Conservation (phyloP, 2,329 filamentous ascomycete species). For the Amphichorda felina region DNA sequence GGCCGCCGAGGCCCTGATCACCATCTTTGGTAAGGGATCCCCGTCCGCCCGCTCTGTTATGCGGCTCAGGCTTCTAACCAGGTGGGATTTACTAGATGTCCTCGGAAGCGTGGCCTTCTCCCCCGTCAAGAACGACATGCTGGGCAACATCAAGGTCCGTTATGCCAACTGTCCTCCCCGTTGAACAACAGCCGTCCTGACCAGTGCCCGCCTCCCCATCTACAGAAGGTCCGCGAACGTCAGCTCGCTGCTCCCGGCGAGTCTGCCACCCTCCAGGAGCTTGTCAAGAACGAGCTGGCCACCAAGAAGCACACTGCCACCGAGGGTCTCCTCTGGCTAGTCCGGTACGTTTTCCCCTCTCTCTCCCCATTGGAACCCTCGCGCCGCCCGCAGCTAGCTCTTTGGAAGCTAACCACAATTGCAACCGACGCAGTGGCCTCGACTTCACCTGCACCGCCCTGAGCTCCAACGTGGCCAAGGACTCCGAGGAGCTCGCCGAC, state of each 20-base stretch:
- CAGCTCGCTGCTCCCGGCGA: constrained; percentile 66
- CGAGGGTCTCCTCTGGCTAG: constrained; percentile 84
- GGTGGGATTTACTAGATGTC: constrained; percentile 35
- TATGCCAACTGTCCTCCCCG: neutral
- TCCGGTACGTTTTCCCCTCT: constrained; percentile 50
- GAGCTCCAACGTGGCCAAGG: constrained; percentile 59
- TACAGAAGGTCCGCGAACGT: constrained; percentile 78
- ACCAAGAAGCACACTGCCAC: constrained; percentile 79
- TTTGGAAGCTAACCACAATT: neutral
- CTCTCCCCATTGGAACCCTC: too few species aligned
- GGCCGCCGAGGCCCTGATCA: constrained; percentile 75
- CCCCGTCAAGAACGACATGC: constrained; percentile 84
- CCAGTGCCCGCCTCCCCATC: constrained; percentile 7
- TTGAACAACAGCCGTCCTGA: neutral
- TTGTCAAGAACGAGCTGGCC: constrained; percentile 80
- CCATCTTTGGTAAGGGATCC: constrained; percentile 59
- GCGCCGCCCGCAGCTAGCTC: neutral
- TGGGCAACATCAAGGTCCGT: constrained; percentile 78
- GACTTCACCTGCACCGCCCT: constrained; percentile 88
- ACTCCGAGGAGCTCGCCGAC: constrained; percentile 62
- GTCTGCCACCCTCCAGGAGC: constrained; percentile 74
- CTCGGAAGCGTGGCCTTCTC: constrained; percentile 67
- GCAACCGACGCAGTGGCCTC: constrained; percentile 51
- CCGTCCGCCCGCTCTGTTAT: neutral
- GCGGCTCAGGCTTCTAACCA: too few species aligned